Evolutionary conservation across 768 basidiomycete genomes (phyloP), one percentile per base, ranked within the genome.

Genomic region (Exsudoporus frostii): DNA sequence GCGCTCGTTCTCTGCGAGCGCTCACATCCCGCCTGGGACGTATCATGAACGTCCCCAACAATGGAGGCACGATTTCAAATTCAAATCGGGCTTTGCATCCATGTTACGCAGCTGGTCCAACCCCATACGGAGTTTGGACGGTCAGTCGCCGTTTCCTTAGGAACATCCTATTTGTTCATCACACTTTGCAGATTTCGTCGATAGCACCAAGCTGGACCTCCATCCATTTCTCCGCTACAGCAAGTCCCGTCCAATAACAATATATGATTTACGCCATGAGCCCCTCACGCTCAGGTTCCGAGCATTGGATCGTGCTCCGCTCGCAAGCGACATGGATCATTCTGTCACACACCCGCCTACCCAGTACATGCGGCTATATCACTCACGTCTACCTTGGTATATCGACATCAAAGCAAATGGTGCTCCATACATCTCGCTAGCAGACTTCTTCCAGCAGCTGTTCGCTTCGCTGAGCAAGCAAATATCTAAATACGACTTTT

Each of bases 351-450:
- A 73, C 37, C 84, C 84, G 1, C 74, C 81, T 2, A 69, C 78
- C 0, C 61, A 69, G 6, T 68, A 67, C 51, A 77, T 87, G 72
- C 81, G 83, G 13, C 61, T 88, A 45, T 81, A 75, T 60, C 83
- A 85, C 65, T 68, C 77, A 0, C 70, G 73, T 33, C 68, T 85
- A 1, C 86, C 86, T 0, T 88, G 86, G 86, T 84, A 79, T 67
- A 77, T 88, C 64, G 85, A 87, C 57, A 71, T 86, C 17, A 61
- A 63, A 22, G 67, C 76, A 37, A 65, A 65, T 8, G 57, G 57
- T 25, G 74, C 76, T 3, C 68, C 78, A 22, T 85, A 84, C n/a
- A 74, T 86, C 49, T 83, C 83, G 6, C 69, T 88, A 3, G 69
- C 70, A 32, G 83, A 87, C 54, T 71, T 88, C 15, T 68, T 87